Base-by-base conservation (phyloP, 352 stramenopile species). In the Globisporangium nunn region DNA sequence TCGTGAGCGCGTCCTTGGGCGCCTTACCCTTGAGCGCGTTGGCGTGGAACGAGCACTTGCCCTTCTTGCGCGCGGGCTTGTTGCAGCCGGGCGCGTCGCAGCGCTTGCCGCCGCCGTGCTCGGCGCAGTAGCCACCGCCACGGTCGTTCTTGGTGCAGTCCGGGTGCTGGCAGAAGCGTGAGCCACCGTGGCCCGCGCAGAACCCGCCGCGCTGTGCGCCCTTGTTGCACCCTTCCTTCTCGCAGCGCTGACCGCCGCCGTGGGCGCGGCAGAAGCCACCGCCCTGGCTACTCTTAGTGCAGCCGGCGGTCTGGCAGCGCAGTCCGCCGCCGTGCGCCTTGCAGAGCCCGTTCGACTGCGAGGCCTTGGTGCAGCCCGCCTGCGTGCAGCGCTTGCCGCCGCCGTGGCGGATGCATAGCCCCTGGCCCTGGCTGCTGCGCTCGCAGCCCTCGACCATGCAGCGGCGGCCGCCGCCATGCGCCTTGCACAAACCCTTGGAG, bases 131-230 rank as follows among this genome's bases (percentile, higher is more conserved):
- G 45, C 86, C 86, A 30, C 85, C 86, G 12, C 86, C 85, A 18
- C 85, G 81, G 61, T 94, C 86, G 58, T 92, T 92, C 68, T 94
- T 94, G 56, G 79, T 90, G 70, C 86, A 96, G 51, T 90, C 83
- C n/a, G 76, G 74, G 54, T 89, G 74, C 64, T 89, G 74, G 70
- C 86, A 96, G 39, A 91, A 87, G 31, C 81, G 79, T 23, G 64
- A 79, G 48, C 86, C 86, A n/a, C 86, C 85, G 63, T 96, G 86
- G 33, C 76, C 77, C 2, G 82, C 83, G 49, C 86, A 96, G 53
- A 91, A 88, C 0, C 85, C 85, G 23, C 78, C 75, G 15, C 85
- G 79, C 52, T 93, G 83, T 2, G 85, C 83, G 29, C 86, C 81
- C 54, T 93, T 93, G 67, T 81, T 85, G 71, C 86, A 96, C 17